Base-by-base conservation (phyloP, 2,329 filamentous ascomycete genomes). In the Geosmithia morbida region DNA sequence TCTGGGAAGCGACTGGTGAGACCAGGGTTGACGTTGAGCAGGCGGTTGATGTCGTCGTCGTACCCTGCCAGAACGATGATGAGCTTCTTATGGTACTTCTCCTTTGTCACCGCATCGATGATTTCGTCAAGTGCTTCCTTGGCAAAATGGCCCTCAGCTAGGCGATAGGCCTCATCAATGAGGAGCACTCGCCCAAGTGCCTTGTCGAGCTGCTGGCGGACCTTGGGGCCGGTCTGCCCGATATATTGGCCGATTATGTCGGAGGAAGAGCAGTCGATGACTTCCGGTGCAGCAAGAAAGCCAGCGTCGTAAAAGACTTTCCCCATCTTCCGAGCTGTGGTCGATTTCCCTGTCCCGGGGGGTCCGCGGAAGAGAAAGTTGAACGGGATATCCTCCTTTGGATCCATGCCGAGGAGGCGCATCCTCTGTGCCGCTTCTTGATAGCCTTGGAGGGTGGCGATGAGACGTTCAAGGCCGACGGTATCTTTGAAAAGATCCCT, bases 271-370 rank as follows among this genome's bases (percentile, higher is more conserved):
- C 71, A 75, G 47, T 87, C 80, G 0, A 79, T 58, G 0, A 87
- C 79, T 22, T 81, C 73, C 0, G 68, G 70, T 0, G 66, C 67
- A 0, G 74, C 62, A 0, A 89, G 63, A 33, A 88, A 75, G 0
- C 83, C 83, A 70, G 87, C 76, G 53, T 88, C 79, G 55, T 85
- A 88, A 55, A 77, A 89, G 0, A 89, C 67, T 51, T 85, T 75
- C 3, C 84, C 84, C 71, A 89, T 85, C 51, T 81, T 83, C n/a
- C 72, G 66, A 0, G 85, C 85, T 0, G 69, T 86, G 0, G 79
- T 81, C 0, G 83, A 87, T 55, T 88, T 88, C 0, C 84, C 85
- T 0, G 83, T 87, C 0, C 79, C 81, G 14, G 79, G 79, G 0
- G 65, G 64, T 0, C 83, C 83, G 0, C 75, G 71, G 61, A 87